Percentiles rank a stretch among this genome's conserved stretches.
Conservation (phyloP, 2,329 filamentous ascomycete species). For the Apiospora rasikravindrae region DNA sequence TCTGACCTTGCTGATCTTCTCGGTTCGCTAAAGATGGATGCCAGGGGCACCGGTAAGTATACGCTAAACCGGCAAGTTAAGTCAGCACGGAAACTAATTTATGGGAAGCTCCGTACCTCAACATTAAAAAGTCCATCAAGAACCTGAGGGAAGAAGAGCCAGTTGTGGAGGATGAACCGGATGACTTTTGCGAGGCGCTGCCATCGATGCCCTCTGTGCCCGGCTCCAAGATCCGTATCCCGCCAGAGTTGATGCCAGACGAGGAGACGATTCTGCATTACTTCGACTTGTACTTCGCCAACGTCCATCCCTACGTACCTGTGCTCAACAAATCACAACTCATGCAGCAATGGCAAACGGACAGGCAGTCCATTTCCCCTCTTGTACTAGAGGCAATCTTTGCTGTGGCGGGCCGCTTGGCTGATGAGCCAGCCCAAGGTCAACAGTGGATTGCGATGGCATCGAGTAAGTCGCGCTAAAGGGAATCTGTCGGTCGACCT, state of each 20-base stretch:
- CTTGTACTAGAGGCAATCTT: constrained; percentile 90
- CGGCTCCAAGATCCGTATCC: constrained; percentile 83
- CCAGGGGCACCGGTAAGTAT: constrained; percentile 80
- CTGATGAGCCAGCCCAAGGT: constrained; percentile 82
- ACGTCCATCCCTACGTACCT: constrained; percentile 92
- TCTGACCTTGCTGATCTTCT: constrained; percentile 80
- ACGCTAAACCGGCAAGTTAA: not conserved
- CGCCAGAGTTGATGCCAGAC: constrained; percentile 89
- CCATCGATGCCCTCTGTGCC: constrained; percentile 71
- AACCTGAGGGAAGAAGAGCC: constrained; percentile 63
- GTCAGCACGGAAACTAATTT: constrained; percentile 11
- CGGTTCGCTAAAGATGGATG: constrained; percentile 85
- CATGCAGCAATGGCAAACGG: constrained; percentile 87
- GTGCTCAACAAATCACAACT: constrained; percentile 83
- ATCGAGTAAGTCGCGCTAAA: constrained; percentile 62
- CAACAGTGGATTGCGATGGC: constrained; percentile 93
- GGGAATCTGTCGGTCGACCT: not conserved
- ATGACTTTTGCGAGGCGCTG: constrained; percentile 74
- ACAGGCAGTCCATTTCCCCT: constrained; percentile 84
- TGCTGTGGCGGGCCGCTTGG: constrained; percentile 82
- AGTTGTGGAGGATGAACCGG: constrained; percentile 66
- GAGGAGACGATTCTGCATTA: constrained; percentile 83
- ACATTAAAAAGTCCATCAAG: constrained; percentile 55
- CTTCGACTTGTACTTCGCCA: constrained; percentile 87
- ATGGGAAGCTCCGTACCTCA: constrained; percentile 78